phyloP scores from a whole-genome alignment of 805 yeast species.

The Candida nitratophila region DNA sequence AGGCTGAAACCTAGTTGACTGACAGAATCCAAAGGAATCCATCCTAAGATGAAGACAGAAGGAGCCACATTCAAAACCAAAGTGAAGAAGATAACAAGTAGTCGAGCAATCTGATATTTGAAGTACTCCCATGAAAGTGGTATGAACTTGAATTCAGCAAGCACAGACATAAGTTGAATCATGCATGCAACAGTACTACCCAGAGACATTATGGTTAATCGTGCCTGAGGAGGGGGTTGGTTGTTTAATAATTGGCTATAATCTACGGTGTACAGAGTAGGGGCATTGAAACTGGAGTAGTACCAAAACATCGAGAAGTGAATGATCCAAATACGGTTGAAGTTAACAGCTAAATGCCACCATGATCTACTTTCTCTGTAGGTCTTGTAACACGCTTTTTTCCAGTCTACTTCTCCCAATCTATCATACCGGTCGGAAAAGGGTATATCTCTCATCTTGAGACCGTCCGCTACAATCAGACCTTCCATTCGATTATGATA shows the following conservation, averaged over 20 bases:
- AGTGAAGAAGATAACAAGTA: constrained; percentile 25
- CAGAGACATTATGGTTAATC: constrained; percentile 35
- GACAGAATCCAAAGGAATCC: constrained; percentile 29
- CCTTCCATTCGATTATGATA: constrained; percentile 28
- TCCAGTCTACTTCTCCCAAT: constrained; percentile 33
- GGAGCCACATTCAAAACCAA: constrained; percentile 33
- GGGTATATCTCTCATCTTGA: constrained; percentile 22
- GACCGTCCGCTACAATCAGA: constrained; percentile 28
- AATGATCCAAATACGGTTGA: constrained; percentile 47
- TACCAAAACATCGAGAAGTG: constrained; percentile 47
- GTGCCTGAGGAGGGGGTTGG: constrained; percentile 38
- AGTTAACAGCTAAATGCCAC: constrained; percentile 43
- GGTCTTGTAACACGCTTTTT: constrained; percentile 35
- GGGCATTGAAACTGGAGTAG: constrained; percentile 43
- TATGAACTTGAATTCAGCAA: constrained; percentile 38
- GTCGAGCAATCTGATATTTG: constrained; percentile 27
- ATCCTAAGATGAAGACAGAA: constrained; percentile 31
- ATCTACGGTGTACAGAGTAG: constrained; percentile 38
- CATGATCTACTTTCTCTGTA: constrained; percentile 42
- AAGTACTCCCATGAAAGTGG: constrained; percentile 45
- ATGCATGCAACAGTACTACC: constrained; percentile 39
- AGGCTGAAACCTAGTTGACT: constrained; percentile 29
- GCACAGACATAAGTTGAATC: constrained; percentile 32
- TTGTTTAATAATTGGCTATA: constrained; percentile 34
- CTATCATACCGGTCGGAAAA: constrained; percentile 25